A percentile compares a stretch with the other conserved stretches of the same genome.
These are phyloP conservation scores for Aureobasidium sp. DNA, from an alignment of 2,329 filamentous ascomycete species.

Conservation along the genomic window DNA sequence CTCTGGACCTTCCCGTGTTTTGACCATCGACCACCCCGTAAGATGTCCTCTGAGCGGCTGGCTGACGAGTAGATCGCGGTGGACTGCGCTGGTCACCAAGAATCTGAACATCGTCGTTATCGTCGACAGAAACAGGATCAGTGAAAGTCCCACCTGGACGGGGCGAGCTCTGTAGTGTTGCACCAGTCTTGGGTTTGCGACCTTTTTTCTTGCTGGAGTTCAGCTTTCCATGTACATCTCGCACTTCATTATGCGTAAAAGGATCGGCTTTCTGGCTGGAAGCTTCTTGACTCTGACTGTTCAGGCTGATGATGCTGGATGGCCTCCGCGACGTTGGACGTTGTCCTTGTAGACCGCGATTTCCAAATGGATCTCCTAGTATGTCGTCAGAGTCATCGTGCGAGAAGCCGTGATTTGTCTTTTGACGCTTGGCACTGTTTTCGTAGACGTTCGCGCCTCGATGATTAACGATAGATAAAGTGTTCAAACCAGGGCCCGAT, in stretches of 20 bases:
- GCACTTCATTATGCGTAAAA: neutral
- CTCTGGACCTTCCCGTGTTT: neutral
- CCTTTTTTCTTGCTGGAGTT: neutral
- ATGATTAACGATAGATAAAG: neutral
- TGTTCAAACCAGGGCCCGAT: neutral
- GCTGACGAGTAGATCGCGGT: neutral
- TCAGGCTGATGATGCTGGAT: neutral
- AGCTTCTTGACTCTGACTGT: conserved; percentile 7
- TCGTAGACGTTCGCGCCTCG: neutral
- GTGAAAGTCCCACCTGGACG: neutral
- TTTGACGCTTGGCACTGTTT: neutral
- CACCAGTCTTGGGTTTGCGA: neutral
- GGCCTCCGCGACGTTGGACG: neutral
- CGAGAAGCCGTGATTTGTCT: neutral
- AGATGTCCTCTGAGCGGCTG: no score
- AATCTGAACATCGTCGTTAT: neutral
- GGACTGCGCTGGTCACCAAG: neutral
- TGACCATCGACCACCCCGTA: neutral
- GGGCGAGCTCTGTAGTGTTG: neutral
- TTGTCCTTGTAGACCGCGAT: neutral
- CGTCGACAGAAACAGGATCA: neutral
- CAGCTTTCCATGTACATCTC: neutral
- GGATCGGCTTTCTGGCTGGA: neutral
- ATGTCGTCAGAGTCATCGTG: neutral
- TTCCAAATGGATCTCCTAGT: neutral